Evolutionary conservation across 805 yeast genomes (phyloP).

Genomic region (Saturnispora sanitii): DNA sequence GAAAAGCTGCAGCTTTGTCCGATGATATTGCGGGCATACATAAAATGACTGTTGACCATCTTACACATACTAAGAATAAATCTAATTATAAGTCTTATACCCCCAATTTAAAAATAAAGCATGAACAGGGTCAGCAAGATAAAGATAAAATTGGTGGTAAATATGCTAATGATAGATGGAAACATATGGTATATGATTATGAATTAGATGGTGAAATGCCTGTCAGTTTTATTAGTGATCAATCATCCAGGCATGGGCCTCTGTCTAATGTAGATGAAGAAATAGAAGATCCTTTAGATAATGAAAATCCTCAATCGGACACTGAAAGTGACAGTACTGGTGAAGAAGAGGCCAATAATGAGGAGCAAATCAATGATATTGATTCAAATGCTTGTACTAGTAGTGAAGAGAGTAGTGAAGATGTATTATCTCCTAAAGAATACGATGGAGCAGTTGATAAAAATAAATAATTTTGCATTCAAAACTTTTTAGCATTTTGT

Average conservation of each 20-base stretch:
- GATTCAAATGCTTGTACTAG: neutral
- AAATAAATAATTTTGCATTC: too few species aligned
- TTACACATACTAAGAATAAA: slow-evolving; percentile 2
- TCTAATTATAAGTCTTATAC: neutral
- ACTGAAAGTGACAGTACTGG: neutral
- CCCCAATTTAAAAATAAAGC: neutral
- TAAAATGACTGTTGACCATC: slow-evolving; percentile 9
- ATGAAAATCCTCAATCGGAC: slow-evolving; percentile 4
- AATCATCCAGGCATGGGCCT: slow-evolving; percentile 3
- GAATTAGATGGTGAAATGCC: slow-evolving; percentile 15
- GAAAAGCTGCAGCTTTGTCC: slow-evolving; percentile 33
- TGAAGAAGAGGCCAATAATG: too few species aligned
- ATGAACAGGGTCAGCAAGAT: neutral
- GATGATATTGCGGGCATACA: slow-evolving; percentile 38
- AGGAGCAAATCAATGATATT: neutral
- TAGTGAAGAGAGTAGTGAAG: too few species aligned
- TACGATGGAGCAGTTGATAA: too few species aligned
- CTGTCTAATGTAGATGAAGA: slow-evolving; percentile 6
- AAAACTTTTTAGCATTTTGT: too few species aligned
- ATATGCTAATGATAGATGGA: slow-evolving; percentile 13
- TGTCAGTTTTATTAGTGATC: slow-evolving; percentile 13
- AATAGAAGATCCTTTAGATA: neutral
- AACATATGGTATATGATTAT: slow-evolving; percentile 14
- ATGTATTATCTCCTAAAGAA: too few species aligned
- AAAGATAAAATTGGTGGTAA: slow-evolving; percentile 9